Evolutionary conservation across 208 protist genomes (phyloP), one percentile per base, ranked within the genome.

Genomic region (Acanthamoeba sp.): DNA sequence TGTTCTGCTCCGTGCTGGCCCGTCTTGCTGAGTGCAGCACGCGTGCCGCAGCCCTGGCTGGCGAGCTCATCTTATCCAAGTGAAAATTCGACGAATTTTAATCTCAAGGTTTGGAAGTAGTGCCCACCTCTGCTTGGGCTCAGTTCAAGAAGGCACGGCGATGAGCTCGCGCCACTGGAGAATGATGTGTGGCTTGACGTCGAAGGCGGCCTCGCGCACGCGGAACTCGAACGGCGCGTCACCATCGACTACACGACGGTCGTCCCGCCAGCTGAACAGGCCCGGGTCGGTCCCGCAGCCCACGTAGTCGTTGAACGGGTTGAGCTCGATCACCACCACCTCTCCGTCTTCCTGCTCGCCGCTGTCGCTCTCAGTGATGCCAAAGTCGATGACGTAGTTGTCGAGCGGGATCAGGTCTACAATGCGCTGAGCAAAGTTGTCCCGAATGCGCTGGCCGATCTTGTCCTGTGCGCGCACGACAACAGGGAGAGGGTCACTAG

Each of bases 321-420:
- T 64, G 57, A 64, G 57, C 57, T 64, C 57, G 57, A 64, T 64
- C 57, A 64, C 57, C 24, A 64, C 9, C 57, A 64, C 57, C 4
- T 64, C 57, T 3, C 57, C 57, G 24, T 18, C 57, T 3, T 18
- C 57, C 9, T 16, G 7, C 7, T 64, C 27, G 24, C 7, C 57
- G 14, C 2, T 18, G 24, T 24, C 22, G 57, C 4, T 16, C 7
- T 64, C 24, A 20, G 16, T 29, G 57, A 64, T 64, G 24, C 57
- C 57, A 29, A 64, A 64, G 57, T 64, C 57, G 57, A 64, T 64
- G 24, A 64, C 57, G 27, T 64, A 64, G 57, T 64, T 64, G 57
- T 64, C 57, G 24, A 64, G 16, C 16, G 57, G 57, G 57, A 64
- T 71, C 18, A 71, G 64, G 18, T 71, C 64, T 12, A 69, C 59